These are phyloP conservation scores for Xerocomus cyaneibrunnescens DNA, from an alignment of 1,284 basidiomycete genomes.

Conservation along the genomic window DNA sequence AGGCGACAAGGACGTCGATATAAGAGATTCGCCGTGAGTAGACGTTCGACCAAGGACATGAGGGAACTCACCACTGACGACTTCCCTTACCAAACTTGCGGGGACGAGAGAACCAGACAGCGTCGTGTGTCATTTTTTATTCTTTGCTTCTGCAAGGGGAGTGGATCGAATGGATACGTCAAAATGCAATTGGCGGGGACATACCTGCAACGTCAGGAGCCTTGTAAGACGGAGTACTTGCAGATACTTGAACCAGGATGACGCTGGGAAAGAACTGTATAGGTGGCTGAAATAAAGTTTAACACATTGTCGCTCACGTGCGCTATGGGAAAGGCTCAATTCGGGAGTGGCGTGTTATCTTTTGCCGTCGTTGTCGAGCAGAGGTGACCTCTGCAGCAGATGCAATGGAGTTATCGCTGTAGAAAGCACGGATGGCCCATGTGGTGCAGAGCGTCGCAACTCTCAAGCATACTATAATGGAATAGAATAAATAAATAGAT, in stretches of 20 bases:
- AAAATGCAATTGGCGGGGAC: not conserved
- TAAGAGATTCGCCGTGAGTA: not conserved
- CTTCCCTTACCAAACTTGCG: constrained; percentile 95
- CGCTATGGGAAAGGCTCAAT: too few relatives aligned
- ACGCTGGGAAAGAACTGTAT: constrained; percentile 23
- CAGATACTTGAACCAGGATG: not conserved
- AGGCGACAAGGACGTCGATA: too few relatives aligned
- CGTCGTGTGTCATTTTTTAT: constrained; percentile 72
- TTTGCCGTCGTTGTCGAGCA: too few relatives aligned
- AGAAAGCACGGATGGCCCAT: too few relatives aligned
- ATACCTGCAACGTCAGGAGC: constrained; percentile 13
- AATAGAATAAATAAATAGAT: too few relatives aligned
- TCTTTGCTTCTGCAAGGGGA: not conserved
- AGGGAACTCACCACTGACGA: constrained; percentile 77
- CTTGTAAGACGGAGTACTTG: not conserved
- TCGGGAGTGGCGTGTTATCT: too few relatives aligned
- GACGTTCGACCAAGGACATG: not conserved
- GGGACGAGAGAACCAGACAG: constrained; percentile 91
- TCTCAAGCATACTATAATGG: too few relatives aligned
- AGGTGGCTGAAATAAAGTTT: constrained; percentile 31
- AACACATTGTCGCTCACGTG: too few relatives aligned
- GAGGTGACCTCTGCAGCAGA: too few relatives aligned
- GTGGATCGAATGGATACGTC: too few relatives aligned
- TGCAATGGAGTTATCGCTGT: too few relatives aligned
- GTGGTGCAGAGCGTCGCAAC: too few relatives aligned